phyloP scores from a whole-genome alignment of 108 stramenopile species.

The Aurantiochytrium sp. region DNA sequence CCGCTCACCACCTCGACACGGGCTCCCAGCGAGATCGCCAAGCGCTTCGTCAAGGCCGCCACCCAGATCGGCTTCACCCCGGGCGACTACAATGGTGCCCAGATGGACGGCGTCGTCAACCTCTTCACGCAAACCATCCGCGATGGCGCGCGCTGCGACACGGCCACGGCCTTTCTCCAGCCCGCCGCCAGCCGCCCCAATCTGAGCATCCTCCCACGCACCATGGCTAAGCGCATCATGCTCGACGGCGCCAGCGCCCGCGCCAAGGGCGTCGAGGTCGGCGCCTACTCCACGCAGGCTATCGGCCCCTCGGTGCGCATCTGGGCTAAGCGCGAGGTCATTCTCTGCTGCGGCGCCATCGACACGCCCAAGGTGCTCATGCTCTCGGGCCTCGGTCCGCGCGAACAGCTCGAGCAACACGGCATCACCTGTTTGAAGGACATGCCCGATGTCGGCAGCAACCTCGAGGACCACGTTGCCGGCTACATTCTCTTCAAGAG shows the following conservation, averaged over 20 bases:
- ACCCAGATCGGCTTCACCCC: background rate
- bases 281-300: background rate
- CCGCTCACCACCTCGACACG: background rate
- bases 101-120: background rate
- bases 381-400: slow-evolving; percentile 21
- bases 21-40: background rate
- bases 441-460: background rate
- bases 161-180: background rate
- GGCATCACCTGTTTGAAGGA: background rate
- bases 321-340: background rate
- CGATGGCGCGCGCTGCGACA: slow-evolving; percentile 25
- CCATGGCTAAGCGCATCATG: background rate
- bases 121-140: background rate
- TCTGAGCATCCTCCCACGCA: background rate
- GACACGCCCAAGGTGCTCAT: background rate
- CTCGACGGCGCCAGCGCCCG: background rate
- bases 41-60: background rate
- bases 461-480: slow-evolving; percentile 17
- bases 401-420: background rate
- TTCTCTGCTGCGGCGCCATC: slow-evolving; percentile 13
- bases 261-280: background rate
- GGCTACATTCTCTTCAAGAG: background rate
- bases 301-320: background rate
- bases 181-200: background rate
- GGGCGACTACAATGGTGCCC: background rate